Evolutionary conservation across 495 filamentous ascomycete genomes (phyloP), one percentile per base, ranked within the genome.

Genomic region (Pseudomonodictys pantanalensis): DNA sequence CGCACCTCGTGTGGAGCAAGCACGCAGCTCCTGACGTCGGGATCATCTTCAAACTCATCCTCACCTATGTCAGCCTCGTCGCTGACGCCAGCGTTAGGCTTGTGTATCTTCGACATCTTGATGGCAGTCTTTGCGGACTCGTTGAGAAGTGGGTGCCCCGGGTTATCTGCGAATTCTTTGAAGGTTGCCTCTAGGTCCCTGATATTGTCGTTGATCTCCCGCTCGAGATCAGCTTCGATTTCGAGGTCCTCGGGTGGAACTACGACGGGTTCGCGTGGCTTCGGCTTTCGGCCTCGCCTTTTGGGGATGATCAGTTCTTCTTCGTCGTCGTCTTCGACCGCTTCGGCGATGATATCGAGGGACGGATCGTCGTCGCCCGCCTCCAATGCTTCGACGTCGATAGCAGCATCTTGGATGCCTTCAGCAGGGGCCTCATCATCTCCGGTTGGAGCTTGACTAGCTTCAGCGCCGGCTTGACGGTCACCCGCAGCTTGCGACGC

Each of bases 1-100:
- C 79, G 78, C 1, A 83, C 77, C 72, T 97, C 92, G 2, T 76
- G 76, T 5, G 82, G 78, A 0, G 77, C 76, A n/a, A 97, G 80
- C 38, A 87, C 69, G 72, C 90, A 95, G 61, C 86, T 83, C 51
- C 75, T 69, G 22, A 97, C 88, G 71, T 98, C 93, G 0, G 87
- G 87, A 61, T 92, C 89, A 63, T 95, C 83, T 3, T 83, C 87
- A 66, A 97, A 96, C 70, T 96, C 92, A 26, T 83, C 75, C 25
- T 84, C 84, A 60, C 77, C 80, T 33, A 92, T 84, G 42, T 84
- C 79, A n/a, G 79, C 72, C 50, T 79, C 52, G 26, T 26, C 42
- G 32, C 22, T 53, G 46, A 62, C 49, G 23, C 20, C 33, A 41
- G 47, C 41, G 43, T 50, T 33, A 17, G 49, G 55, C 35, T 30